Conservation (phyloP, 805 yeast species). For the Wickerhamomyces canadensis region DNA sequence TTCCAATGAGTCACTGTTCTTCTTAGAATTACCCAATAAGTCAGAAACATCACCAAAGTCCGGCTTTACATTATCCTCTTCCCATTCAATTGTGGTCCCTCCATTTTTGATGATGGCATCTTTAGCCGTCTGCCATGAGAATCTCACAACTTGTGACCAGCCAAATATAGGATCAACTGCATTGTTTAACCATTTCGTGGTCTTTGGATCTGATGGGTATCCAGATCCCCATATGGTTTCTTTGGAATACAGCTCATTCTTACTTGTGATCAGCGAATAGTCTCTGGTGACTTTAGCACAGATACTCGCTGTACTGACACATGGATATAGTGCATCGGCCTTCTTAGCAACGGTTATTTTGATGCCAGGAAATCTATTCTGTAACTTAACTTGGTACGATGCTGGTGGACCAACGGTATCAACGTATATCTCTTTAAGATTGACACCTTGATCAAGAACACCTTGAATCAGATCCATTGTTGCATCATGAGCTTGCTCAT, state of each 20-base stretch:
- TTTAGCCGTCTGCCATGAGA: constrained; percentile 91
- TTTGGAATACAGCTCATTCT: constrained; percentile 23
- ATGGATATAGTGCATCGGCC: constrained; percentile 89
- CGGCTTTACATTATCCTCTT: constrained; percentile 32
- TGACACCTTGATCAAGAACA: constrained; percentile 56
- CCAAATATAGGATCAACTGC: constrained; percentile 74
- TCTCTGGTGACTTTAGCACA: constrained; percentile 97
- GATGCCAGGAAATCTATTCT: constrained; percentile 59
- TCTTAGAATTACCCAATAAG: constrained; percentile 7
- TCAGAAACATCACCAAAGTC: constrained; percentile 20
- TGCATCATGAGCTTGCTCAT: constrained; percentile 95
- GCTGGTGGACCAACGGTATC: constrained; percentile 98
- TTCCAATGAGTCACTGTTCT: constrained; percentile 6
- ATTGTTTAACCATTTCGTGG: constrained; percentile 66
- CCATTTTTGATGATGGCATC: constrained; percentile 56
- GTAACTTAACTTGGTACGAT: constrained; percentile 72
- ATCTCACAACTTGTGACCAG: constrained; percentile 74
- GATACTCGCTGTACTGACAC: constrained; percentile 91
- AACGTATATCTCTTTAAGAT: constrained; percentile 68
- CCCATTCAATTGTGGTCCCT: constrained; percentile 57
- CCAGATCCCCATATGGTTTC: constrained; percentile 69
- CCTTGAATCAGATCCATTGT: constrained; percentile 75
- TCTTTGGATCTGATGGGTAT: constrained; percentile 89
- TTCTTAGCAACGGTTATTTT: constrained; percentile 84
- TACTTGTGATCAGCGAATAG: constrained; percentile 38